Evolutionary conservation across 1,284 basidiomycete species (phyloP).

Genomic region (Puccinia hordei): DNA sequence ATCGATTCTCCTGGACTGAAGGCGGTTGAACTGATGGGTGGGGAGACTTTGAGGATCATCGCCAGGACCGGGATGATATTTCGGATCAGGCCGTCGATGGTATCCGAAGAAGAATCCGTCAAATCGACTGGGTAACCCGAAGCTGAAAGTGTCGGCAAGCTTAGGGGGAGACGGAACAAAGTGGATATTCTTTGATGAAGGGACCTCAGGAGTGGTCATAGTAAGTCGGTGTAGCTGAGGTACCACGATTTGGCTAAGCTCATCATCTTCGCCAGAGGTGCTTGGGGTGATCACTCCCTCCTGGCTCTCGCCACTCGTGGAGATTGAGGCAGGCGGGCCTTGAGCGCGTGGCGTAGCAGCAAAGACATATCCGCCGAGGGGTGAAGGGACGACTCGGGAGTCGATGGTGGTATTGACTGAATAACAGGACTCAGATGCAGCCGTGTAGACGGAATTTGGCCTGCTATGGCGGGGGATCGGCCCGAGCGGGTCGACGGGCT

Average conservation of each 20-base stretch:
- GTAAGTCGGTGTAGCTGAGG: slow-evolving; percentile 7
- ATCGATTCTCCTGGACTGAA: slow-evolving; percentile 34
- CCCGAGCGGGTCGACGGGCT: slow-evolving; percentile 20
- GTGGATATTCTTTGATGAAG: not conserved
- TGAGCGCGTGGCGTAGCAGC: not conserved
- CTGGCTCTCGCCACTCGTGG: slow-evolving; percentile 20
- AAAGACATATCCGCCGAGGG: not conserved
- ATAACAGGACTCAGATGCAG: slow-evolving; percentile 33
- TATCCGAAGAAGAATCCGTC: slow-evolving; percentile 36
- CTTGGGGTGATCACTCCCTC: slow-evolving; percentile 9
- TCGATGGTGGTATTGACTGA: slow-evolving; percentile 34
- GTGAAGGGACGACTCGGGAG: not conserved
- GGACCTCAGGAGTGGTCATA: not conserved
- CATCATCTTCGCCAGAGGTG: not conserved
- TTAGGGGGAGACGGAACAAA: not conserved
- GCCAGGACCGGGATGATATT: not conserved
- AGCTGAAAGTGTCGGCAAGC: slow-evolving; percentile 22
- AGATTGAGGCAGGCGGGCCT: not conserved
- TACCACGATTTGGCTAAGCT: not conserved
- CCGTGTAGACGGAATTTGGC: slow-evolving; percentile 22
- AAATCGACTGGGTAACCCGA: slow-evolving; percentile 24
- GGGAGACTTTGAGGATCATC: slow-evolving; percentile 21
- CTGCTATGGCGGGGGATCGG: not conserved
- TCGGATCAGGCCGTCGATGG: slow-evolving; percentile 12
- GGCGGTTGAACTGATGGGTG: slow-evolving; percentile 20